These are phyloP conservation scores for Penicillium dipodomyicola DNA, from an alignment of 495 filamentous ascomycete genomes.

Conservation along the genomic window DNA sequence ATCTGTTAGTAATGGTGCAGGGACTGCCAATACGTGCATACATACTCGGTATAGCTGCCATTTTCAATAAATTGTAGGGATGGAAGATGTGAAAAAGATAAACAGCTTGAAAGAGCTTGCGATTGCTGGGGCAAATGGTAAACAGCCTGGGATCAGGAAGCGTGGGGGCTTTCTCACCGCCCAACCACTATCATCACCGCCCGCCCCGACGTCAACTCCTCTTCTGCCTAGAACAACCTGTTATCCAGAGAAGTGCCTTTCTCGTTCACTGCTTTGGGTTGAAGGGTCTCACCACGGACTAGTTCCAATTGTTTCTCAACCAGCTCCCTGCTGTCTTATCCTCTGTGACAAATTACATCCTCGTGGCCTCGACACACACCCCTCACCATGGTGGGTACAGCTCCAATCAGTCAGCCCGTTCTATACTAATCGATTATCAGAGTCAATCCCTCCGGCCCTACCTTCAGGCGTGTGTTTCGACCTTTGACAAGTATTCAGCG, in stretches of 20 bases:
- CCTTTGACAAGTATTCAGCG: neutral
- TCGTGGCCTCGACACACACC: neutral
- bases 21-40: constrained; percentile 5
- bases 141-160: constrained; percentile 33
- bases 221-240: constrained; percentile 13
- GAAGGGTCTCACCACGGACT: neutral
- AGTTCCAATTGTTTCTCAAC: neutral
- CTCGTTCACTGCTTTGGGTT: neutral
- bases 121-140: constrained; percentile 28
- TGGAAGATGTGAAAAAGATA: constrained; percentile 11
- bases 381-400: constrained; percentile 24
- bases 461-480: constrained; percentile 54
- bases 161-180: constrained; percentile 43
- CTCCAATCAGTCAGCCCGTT: neutral
- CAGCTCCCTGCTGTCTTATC: neutral
- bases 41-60: constrained; percentile 64
- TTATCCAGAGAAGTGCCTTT: constrained; percentile 3
- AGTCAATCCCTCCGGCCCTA: constrained; percentile 98
- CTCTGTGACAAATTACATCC: neutral
- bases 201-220: constrained; percentile 13
- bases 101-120: constrained; percentile 27
- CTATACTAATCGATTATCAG: constrained; percentile 42
- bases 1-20: constrained; percentile 30
- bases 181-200: constrained; percentile 34
- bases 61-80: constrained; percentile 29